Base-by-base conservation (phyloP, 2,329 filamentous ascomycete species). In the Neofusicoccum sp. region DNA sequence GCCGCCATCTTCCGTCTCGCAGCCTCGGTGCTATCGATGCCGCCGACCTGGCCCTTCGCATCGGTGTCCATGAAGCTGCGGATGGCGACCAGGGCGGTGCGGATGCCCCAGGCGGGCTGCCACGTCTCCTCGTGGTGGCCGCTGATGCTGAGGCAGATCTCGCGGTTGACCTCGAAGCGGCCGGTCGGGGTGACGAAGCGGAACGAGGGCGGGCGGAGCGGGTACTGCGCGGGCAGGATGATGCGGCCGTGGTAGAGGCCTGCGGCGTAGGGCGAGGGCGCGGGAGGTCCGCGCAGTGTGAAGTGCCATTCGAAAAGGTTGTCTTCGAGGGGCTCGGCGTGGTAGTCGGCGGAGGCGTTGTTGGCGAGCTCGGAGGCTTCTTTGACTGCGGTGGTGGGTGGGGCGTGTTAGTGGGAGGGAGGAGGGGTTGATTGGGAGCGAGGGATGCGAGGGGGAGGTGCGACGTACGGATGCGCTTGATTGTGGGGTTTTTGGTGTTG, bases 251-350 rank as follows among this genome's bases (percentile, higher is more conserved):
- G 95, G 79, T 98, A 99, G 70, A 97, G 85, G 49, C 95, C 95
- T 33, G 82, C 79, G 45, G 86, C 85, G 77, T 93, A 97, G 38
- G 88, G 85, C 0, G 91, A 93, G 16, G 84, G 84, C 33, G 85
- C 81, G 0, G 93, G 93, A 0, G 93, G 93, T 0, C 95, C 95
- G 56, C 89, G 86, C n/a, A 99, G 82, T 0, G 95, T 99, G 78
- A 98, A 99, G 80, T 99, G 95, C 95, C 95, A 99, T 77, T 98
- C 93, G 78, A 96, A 96, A 58, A 99, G 87, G 76, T 98, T 92
- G 33, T 86, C 82, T 72, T 98, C 93, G 64, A 93, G 85, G 0
- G 95, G 95, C 3, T 87, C 82, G 41, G 93, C 95, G 67, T 89
- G 86, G 77, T 93, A 96, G 78, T 96, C 91, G 58, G 90, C 81